Conservation (phyloP, 345 rosid species). For the Erucastrum elatum region DNA sequence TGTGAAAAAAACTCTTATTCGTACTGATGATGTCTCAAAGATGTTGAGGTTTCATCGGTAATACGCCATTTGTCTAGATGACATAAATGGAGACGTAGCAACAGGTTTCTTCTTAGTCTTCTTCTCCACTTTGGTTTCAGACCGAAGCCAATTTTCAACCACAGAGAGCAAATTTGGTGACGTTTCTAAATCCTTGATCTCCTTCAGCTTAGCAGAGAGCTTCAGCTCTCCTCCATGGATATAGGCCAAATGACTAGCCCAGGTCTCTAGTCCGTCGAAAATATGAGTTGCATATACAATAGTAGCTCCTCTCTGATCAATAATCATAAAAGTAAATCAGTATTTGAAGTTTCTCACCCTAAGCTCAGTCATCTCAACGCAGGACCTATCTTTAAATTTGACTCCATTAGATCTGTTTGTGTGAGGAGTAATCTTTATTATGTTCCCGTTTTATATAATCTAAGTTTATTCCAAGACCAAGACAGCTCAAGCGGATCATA, state of each 20-base stretch:
- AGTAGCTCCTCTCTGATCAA: constrained; percentile 79
- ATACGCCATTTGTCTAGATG: constrained; percentile 97
- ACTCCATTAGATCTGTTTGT: background rate
- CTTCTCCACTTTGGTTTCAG: constrained; percentile 69
- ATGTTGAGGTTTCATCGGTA: constrained; percentile 51
- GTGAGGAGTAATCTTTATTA: background rate
- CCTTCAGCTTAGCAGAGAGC: constrained; percentile 55
- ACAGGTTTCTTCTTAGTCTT: constrained; percentile 46
- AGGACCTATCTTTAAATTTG: background rate
- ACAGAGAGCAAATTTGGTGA: constrained; percentile 78
- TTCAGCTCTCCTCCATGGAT: constrained; percentile 80
- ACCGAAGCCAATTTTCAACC: constrained; percentile 87
- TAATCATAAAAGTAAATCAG: background rate
- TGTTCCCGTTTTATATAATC: background rate
- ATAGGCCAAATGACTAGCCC: constrained; percentile 94
- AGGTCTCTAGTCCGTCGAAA: constrained; percentile 87
- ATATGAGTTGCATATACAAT: constrained; percentile 93
- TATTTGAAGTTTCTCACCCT: background rate
- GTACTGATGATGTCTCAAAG: background rate
- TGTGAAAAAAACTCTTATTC: constrained; percentile 11
- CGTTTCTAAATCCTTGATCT: constrained; percentile 58
- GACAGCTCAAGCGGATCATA: background rate
- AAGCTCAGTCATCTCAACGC: background rate
- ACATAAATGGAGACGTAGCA: constrained; percentile 51
- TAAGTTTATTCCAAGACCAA: background rate